Conservation (phyloP, 495 filamentous ascomycete genomes). For the Lasiosphaeria hispida region DNA sequence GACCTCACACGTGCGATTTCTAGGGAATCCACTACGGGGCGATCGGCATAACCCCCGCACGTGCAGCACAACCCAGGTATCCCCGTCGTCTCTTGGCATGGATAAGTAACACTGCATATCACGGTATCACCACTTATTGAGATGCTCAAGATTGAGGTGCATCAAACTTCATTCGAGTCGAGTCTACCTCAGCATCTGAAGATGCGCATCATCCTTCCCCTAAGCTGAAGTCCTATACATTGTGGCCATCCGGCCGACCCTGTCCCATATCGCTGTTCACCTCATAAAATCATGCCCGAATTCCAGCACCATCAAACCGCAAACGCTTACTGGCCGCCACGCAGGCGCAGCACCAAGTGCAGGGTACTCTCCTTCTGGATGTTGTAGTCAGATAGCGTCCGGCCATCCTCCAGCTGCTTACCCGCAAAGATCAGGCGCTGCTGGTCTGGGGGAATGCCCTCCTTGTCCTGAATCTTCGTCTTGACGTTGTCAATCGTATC, state of each 20-base stretch:
- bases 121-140: not conserved
- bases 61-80: too few relatives aligned
- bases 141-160: not conserved
- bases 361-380: conserved; percentile 92
- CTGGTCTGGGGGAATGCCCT: conserved; percentile 86
- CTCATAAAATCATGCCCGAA: conserved; percentile 4
- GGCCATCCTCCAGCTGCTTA: conserved; percentile 86
- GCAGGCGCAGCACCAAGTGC: conserved; percentile 82
- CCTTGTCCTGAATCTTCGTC: conserved; percentile 90
- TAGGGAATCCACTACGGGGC: too few relatives aligned
- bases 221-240: conserved; percentile 1
- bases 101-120: not conserved
- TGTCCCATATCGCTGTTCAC: conserved; percentile 17
- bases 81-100: too few relatives aligned
- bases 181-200: conserved; percentile 12
- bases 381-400: conserved; percentile 85
- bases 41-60: not conserved
- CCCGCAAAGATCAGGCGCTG: conserved; percentile 89
- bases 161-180: not conserved
- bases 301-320: conserved; percentile 18
- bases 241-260: conserved; percentile 11
- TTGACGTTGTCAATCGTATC: conserved; percentile 95
- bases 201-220: conserved; percentile 10
- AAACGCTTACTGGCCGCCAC: conserved; percentile 68
- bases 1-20: too few relatives aligned